A percentile compares a stretch with the other conserved stretches of the same genome.
phyloP scores from a whole-genome alignment of 176 grass and related monocot species.

The Guadua angustifolia region DNA sequence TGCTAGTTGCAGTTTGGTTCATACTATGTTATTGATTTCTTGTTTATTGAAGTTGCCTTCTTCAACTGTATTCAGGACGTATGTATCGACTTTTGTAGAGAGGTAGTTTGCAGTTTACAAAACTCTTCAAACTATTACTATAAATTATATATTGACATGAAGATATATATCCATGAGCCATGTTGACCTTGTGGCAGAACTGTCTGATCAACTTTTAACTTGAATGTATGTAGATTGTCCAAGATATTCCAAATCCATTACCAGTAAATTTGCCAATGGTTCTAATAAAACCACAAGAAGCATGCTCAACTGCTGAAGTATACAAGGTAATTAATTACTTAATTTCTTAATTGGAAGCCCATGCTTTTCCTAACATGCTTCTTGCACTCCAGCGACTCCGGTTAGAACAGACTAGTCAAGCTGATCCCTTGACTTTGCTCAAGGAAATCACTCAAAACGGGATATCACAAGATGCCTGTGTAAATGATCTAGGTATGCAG shows the following conservation, averaged over 20 bases:
- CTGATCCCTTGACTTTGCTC: constrained; percentile 78
- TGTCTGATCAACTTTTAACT: constrained; percentile 20
- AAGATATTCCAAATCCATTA: constrained; percentile 73
- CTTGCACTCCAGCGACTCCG: constrained; percentile 60
- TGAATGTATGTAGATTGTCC: constrained; percentile 66
- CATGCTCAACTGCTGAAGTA: constrained; percentile 92
- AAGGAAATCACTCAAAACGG: constrained; percentile 72
- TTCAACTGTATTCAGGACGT: not conserved
- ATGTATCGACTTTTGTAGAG: constrained; percentile 21
- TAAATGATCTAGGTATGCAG: constrained; percentile 86
- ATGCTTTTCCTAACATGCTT: constrained; percentile 35
- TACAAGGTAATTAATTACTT: constrained; percentile 72
- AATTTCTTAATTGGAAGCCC: constrained; percentile 26
- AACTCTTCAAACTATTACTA: not conserved
- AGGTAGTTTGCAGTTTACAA: not conserved
- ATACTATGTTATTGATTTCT: not conserved
- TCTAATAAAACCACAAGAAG: constrained; percentile 92
- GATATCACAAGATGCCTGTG: constrained; percentile 88
- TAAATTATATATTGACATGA: constrained; percentile 5
- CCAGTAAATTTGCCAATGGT: constrained; percentile 73
- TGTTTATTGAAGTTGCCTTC: not conserved
- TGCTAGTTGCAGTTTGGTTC: constrained; percentile 1
- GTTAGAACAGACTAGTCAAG: constrained; percentile 69
- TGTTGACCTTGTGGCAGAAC: constrained; percentile 22
- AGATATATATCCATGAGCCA: constrained; percentile 28